Evolutionary conservation across 345 rosid genomes (phyloP).

Genomic region (Pseudoturritis turrita): DNA sequence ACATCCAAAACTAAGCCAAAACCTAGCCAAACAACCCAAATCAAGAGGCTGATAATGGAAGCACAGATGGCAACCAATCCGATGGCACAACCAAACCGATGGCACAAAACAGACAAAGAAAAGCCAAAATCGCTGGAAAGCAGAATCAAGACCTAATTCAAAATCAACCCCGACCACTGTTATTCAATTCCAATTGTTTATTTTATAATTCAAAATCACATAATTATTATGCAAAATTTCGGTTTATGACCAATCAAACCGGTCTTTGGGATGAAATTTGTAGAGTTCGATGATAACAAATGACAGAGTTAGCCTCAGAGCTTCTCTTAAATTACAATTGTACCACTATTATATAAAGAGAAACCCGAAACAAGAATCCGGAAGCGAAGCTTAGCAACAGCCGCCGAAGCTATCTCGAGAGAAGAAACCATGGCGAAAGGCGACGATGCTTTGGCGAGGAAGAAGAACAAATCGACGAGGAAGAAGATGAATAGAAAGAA

Average conservation of each 20-base stretch:
- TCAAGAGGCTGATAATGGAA: too few species aligned
- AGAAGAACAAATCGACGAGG: constrained; percentile 58
- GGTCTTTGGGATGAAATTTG: not conserved
- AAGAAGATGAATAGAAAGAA: constrained; percentile 47
- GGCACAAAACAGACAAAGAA: too few species aligned
- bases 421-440: constrained; percentile 57
- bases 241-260: not conserved
- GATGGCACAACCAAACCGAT: too few species aligned
- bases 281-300: not conserved
- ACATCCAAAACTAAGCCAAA: too few species aligned
- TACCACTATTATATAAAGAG: not conserved
- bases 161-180: too few species aligned
- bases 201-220: too few species aligned
- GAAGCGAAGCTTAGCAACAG: constrained; percentile 7
- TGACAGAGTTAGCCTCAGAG: not conserved
- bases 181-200: too few species aligned
- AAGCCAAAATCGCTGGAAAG: too few species aligned
- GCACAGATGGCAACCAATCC: too few species aligned
- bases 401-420: constrained; percentile 20
- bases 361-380: not conserved
- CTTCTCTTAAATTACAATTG: not conserved
- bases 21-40: too few species aligned
- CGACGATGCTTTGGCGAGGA: constrained; percentile 53
- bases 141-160: too few species aligned
- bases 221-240: not conserved